phyloP scores from a whole-genome alignment of 306 rosid species.

The Prunus mira region DNA sequence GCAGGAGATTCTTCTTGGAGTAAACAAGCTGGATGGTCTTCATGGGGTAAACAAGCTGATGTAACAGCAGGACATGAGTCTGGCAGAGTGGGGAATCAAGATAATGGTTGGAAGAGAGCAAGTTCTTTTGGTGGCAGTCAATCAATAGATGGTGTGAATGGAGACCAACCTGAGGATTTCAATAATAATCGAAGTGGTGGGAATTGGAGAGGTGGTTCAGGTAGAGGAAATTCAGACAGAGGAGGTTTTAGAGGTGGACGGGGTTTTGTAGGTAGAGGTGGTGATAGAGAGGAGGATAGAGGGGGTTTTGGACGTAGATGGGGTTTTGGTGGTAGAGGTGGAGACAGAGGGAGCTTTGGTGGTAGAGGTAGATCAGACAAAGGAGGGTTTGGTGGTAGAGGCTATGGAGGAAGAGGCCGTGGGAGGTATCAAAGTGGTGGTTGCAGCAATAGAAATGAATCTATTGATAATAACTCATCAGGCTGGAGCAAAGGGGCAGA shows the following conservation, averaged over 20 bases:
- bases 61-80: background rate
- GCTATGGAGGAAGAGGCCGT: constrained; percentile 38
- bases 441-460: constrained; percentile 37
- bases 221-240: no score
- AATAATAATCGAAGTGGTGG: no score
- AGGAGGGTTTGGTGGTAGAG: constrained; percentile 52
- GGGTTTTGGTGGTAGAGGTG: constrained; percentile 34
- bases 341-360: constrained; percentile 58
- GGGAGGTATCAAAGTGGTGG: constrained; percentile 54
- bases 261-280: no score
- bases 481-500: constrained; percentile 47
- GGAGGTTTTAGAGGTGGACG: no score
- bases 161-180: no score
- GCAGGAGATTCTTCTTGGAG: constrained; percentile 33
- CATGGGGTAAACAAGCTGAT: constrained; percentile 6
- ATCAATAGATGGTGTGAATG: no score
- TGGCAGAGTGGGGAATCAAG: no score
- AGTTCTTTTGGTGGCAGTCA: no score
- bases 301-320: constrained; percentile 32
- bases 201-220: no score
- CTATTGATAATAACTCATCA: constrained; percentile 32
- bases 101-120: no score
- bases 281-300: background rate
- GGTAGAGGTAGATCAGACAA: constrained; percentile 54
- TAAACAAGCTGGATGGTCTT: constrained; percentile 14